These are phyloP conservation scores for Rhizoctonia solani DNA, from an alignment of 1,284 basidiomycete genomes.

Conservation along the genomic window DNA sequence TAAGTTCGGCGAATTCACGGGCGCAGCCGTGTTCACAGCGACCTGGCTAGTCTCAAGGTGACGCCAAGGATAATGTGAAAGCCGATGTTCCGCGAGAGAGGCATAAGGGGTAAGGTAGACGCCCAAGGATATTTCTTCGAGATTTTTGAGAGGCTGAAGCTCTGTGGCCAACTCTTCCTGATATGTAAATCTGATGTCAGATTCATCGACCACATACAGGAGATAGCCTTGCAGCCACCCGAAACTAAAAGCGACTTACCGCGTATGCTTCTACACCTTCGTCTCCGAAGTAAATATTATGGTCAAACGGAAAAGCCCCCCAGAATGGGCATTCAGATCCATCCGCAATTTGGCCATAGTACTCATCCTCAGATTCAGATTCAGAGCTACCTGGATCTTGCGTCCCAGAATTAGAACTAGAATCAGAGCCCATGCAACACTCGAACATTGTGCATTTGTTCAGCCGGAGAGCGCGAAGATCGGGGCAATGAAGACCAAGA, in stretches of 20 bases:
- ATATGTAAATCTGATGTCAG: background rate
- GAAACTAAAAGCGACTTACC: slow-evolving; percentile 4
- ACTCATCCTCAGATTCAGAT: background rate
- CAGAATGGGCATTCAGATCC: slow-evolving; percentile 8
- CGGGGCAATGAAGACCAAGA: slow-evolving; percentile 5
- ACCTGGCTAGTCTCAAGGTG: background rate
- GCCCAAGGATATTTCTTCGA: slow-evolving; percentile 21
- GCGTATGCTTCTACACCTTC: slow-evolving; percentile 17
- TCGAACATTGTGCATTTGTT: slow-evolving; percentile 28
- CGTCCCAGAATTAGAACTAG: background rate
- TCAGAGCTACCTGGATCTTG: background rate
- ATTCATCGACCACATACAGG: too few species aligned
- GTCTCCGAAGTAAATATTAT: slow-evolving; percentile 21
- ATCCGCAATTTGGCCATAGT: slow-evolving; percentile 10
- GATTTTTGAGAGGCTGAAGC: slow-evolving; percentile 12
- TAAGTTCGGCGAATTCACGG: too few species aligned
- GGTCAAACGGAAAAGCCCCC: slow-evolving; percentile 14
- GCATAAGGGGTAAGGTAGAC: slow-evolving; percentile 14
- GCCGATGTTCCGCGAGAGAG: slow-evolving; percentile 17
- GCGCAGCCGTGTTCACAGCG: too few species aligned
- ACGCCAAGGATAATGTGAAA: slow-evolving; percentile 14
- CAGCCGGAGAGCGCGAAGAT: slow-evolving; percentile 1
- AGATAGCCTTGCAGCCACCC: too few species aligned
- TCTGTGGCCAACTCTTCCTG: slow-evolving; percentile 21
- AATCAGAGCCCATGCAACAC: background rate